phyloP scores from a whole-genome alignment of 306 rosid species.

The Argentina anserina region DNA sequence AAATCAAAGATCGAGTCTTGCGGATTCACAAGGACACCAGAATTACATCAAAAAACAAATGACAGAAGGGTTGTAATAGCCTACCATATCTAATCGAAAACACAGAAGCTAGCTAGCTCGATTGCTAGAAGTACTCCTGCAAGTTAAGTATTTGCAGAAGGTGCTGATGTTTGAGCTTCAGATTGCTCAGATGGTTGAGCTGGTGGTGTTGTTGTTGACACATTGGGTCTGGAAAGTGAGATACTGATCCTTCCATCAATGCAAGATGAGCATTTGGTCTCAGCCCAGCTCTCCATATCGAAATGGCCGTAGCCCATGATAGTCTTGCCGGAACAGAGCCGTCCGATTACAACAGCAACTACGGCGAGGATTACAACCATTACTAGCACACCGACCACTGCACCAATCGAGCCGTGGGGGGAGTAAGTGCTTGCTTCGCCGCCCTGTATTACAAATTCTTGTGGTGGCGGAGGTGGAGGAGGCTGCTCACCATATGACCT shows the following conservation, averaged over 20 bases:
- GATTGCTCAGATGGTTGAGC: slow-evolving; percentile 36
- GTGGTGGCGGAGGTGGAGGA: slow-evolving; percentile 37
- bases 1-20: not conserved
- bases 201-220: slow-evolving; percentile 33
- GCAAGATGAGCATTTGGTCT: slow-evolving; percentile 73
- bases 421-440: slow-evolving; percentile 16
- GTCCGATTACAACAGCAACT: slow-evolving; percentile 52
- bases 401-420: slow-evolving; percentile 46
- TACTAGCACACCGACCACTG: slow-evolving; percentile 39
- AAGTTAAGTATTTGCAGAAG: slow-evolving; percentile 23
- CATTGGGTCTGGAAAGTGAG: slow-evolving; percentile 16
- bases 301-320: slow-evolving; percentile 69
- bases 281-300: slow-evolving; percentile 87
- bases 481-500: slow-evolving; percentile 32
- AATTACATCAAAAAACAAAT: not conserved
- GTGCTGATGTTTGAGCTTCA: slow-evolving; percentile 31
- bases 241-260: slow-evolving; percentile 64
- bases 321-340: slow-evolving; percentile 51
- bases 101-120: not conserved
- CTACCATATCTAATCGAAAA: not conserved
- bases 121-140: too few relatives aligned
- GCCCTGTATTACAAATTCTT: slow-evolving; percentile 19
- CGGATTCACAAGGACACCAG: not conserved
- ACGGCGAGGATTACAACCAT: slow-evolving; percentile 39
- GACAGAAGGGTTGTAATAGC: not conserved